These are phyloP conservation scores for Colletotrichum caudatum DNA, from an alignment of 2,329 filamentous ascomycete species.

Conservation along the genomic window DNA sequence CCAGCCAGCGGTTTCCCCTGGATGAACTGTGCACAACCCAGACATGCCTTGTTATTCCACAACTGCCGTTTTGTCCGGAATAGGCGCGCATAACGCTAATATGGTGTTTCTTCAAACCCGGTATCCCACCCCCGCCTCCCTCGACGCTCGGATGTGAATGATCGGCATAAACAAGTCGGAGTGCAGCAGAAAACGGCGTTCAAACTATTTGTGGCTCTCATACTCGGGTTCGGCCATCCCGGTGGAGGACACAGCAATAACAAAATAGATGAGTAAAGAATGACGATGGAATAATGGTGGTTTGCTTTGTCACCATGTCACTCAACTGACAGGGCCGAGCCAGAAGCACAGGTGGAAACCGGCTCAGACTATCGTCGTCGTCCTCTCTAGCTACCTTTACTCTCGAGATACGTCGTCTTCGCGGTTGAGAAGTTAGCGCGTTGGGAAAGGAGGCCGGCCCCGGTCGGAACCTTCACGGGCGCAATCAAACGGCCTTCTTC, in stretches of 20 bases:
- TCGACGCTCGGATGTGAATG: slow-evolving; percentile 29
- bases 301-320: slow-evolving; percentile 6
- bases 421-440: background rate
- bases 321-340: slow-evolving; percentile 1
- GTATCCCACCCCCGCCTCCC: background rate
- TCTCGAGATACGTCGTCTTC: background rate
- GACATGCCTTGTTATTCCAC: slow-evolving; percentile 7
- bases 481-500: slow-evolving; percentile 5
- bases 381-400: background rate
- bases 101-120: slow-evolving; percentile 17
- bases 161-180: slow-evolving; percentile 19
- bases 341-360: background rate
- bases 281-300: background rate
- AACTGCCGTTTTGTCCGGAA: background rate
- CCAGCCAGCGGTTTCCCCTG: slow-evolving; percentile 2
- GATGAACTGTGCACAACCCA: slow-evolving; percentile 22
- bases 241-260: background rate
- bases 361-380: background rate
- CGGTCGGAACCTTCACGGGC: background rate
- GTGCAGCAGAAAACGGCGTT: background rate
- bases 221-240: slow-evolving; percentile 20
- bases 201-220: slow-evolving; percentile 17
- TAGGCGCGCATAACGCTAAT: slow-evolving; percentile 12
- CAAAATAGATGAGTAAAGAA: background rate
- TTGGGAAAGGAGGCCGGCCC: background rate